Percentiles rank a stretch among this genome's conserved stretches.
These are phyloP conservation scores for Tremellales sp. DNA, from an alignment of 1,284 basidiomycete species.

Conservation along the genomic window DNA sequence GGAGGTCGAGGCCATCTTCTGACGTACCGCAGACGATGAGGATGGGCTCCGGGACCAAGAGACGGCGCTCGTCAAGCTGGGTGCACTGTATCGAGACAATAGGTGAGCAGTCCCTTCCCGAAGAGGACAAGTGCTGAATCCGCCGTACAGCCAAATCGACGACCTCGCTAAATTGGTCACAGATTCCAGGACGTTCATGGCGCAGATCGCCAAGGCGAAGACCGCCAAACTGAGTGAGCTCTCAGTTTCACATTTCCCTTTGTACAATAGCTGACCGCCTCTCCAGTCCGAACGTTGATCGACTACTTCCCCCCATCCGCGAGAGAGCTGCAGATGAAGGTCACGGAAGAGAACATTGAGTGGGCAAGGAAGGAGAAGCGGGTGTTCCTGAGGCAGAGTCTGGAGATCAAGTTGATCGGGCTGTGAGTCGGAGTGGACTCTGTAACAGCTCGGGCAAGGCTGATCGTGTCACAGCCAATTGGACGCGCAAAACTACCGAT, in stretches of 20 bases:
- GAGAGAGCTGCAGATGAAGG: conserved; percentile 74
- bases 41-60: conserved; percentile 76
- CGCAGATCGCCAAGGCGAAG: conserved; percentile 94
- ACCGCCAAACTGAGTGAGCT: conserved; percentile 89
- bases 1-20: background rate
- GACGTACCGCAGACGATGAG: conserved; percentile 50
- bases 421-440: conserved; percentile 70
- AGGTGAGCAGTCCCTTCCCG: conserved; percentile 55
- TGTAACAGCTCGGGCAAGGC: background rate
- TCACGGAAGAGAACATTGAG: conserved; percentile 82
- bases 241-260: background rate
- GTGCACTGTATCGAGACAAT: conserved; percentile 80
- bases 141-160: conserved; percentile 68
- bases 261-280: background rate
- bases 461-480: conserved; percentile 57
- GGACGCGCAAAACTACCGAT: conserved; percentile 70
- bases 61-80: conserved; percentile 77
- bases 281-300: conserved; percentile 80
- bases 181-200: conserved; percentile 84
- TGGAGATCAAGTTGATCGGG: conserved; percentile 83
- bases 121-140: conserved; percentile 3
- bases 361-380: conserved; percentile 92
- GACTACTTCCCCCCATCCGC: conserved; percentile 80
- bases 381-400: conserved; percentile 90
- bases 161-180: conserved; percentile 84